These are phyloP conservation scores for Mimosa bimucronata DNA, from an alignment of 306 rosid genomes.

Conservation along the genomic window DNA sequence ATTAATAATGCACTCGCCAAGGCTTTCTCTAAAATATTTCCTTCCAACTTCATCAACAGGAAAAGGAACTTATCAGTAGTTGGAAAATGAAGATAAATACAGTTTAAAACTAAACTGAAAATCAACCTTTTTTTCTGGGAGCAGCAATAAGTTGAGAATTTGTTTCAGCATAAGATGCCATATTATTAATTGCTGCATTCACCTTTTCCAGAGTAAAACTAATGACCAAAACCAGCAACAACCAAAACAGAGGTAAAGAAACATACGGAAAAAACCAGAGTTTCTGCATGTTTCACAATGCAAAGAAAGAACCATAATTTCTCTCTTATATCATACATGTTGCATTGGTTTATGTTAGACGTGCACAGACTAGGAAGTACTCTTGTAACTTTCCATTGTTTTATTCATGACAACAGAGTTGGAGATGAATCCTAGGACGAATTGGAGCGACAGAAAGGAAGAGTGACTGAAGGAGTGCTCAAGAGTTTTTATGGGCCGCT, in stretches of 20 bases:
- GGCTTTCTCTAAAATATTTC: conserved; percentile 79
- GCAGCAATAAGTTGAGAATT: conserved; percentile 73
- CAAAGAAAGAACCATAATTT: conserved; percentile 17
- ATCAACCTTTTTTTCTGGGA: conserved; percentile 80
- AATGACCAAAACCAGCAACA: neutral
- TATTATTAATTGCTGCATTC: conserved; percentile 81
- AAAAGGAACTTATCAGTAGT: conserved; percentile 46
- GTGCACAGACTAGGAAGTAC: too few species aligned
- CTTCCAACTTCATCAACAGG: conserved; percentile 66
- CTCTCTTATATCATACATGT: too few species aligned
- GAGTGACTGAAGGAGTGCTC: too few species aligned
- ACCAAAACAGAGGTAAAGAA: neutral
- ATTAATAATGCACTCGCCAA: conserved; percentile 63
- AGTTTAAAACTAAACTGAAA: conserved; percentile 34
- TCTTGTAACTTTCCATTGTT: too few species aligned
- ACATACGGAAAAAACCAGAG: neutral
- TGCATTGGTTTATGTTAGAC: too few species aligned
- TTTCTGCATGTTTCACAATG: neutral
- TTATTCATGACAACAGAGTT: too few species aligned
- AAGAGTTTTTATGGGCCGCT: too few species aligned
- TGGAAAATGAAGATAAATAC: conserved; percentile 12
- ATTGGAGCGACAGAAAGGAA: too few species aligned
- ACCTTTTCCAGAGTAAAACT: conserved; percentile 75
- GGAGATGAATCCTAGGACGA: too few species aligned
- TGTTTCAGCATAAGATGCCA: conserved; percentile 85